Percentiles rank a stretch among this genome's conserved stretches.
Evolutionary conservation across 1,139 yeast species (phyloP).

Genomic region (Debaryomyces nepalensis): DNA sequence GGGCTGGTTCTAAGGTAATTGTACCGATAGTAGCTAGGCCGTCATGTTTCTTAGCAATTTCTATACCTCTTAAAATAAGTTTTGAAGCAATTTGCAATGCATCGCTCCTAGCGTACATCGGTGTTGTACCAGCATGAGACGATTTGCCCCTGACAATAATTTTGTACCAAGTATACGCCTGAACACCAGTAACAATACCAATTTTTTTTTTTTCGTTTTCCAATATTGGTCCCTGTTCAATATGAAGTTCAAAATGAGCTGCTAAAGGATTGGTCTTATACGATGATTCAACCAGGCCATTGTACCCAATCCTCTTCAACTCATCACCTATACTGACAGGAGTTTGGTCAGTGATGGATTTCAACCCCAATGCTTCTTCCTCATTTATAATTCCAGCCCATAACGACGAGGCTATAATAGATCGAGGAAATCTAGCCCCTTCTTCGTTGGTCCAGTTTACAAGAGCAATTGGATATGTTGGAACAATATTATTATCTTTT

Average conservation of each 20-base stretch:
- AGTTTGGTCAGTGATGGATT: constrained; percentile 56
- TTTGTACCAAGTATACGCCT: constrained; percentile 67
- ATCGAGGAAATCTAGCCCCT: constrained; percentile 74
- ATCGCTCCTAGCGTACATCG: constrained; percentile 64
- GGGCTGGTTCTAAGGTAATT: constrained; percentile 58
- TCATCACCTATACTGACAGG: constrained; percentile 60
- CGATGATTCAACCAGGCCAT: constrained; percentile 54
- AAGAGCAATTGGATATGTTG: constrained; percentile 67
- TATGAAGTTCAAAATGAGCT: constrained; percentile 75
- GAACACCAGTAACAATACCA: constrained; percentile 70
- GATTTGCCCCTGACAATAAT: constrained; percentile 61
- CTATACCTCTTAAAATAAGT: constrained; percentile 59
- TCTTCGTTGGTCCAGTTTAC: constrained; percentile 80
- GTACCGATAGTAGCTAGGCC: constrained; percentile 68
- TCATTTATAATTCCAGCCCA: constrained; percentile 60
- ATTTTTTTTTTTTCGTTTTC: constrained; percentile 59
- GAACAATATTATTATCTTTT: constrained; percentile 58
- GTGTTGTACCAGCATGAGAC: constrained; percentile 78
- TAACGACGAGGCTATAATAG: constrained; percentile 67
- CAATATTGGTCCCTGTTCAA: constrained; percentile 76
- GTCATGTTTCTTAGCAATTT: constrained; percentile 53
- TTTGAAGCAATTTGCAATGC: constrained; percentile 62
- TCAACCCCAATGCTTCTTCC: constrained; percentile 53
- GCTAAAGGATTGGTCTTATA: constrained; percentile 58
- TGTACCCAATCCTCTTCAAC: constrained; percentile 63